Evolutionary conservation across 805 yeast genomes (phyloP), one percentile per base, ranked within the genome.

Genomic region (Crinitomyces ghanaensis): DNA sequence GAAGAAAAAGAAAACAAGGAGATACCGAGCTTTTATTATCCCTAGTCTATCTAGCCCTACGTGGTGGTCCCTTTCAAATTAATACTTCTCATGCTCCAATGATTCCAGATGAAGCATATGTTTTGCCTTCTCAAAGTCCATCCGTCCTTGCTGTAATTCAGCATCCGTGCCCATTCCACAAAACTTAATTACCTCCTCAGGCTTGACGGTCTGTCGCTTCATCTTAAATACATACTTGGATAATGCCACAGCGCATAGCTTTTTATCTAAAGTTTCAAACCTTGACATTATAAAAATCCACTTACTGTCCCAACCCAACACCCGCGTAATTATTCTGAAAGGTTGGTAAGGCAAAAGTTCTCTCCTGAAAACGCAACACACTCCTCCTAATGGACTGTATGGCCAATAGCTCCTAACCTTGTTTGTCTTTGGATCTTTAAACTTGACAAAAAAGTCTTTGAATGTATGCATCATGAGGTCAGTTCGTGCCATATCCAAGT

Each of bases 221-320:
- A 71, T 65, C 59, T 85, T 86, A 49, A 85, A 68, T 2, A 86
- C 93, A 44, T 84, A 78, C 53, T 78, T 83, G 6, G 93, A 77
- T 17, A 84, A 51, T 2, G 78, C 72, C 14, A 74, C 58, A 1
- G 84, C 74, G 45, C 74, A 67, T 18, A 68, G 42, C 8, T 54
- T 57, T 14, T 43, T 36, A 11, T 49, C 44, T 7, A 53, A 45
- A 26, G 65, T 59, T 8, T 66, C 68, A 48, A 84, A 83, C 46
- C 71, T 66, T 26, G 79, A 70, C 16, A 79, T 42, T 8, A 82
- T 68, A 49, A 74, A 85, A 9, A 86, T 46, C 95, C 95, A 84
- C 54, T 85, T 86, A 21, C 70, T 63, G 57, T 82, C 91, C 94
- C 95, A 85, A 5, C 88, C 77, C 4, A 80, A 51, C 13, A 86